These are phyloP conservation scores for Esteya vermicola DNA, from an alignment of 2,329 filamentous ascomycete genomes.

Conservation along the genomic window DNA sequence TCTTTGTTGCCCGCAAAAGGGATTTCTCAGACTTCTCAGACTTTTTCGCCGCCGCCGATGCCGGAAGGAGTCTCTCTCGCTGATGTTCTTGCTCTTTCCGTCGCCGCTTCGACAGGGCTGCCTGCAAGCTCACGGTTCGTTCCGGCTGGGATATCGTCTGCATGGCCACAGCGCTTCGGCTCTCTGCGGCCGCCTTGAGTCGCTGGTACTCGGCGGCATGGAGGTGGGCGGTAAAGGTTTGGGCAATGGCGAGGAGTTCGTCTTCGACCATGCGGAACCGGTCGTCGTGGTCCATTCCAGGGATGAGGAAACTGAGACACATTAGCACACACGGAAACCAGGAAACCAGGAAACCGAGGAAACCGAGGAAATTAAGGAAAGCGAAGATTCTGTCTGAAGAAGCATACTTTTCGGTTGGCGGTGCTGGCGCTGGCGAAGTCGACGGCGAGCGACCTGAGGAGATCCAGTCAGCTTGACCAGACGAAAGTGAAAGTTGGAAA, in stretches of 20 bases:
- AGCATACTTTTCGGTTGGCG: constrained; percentile 14
- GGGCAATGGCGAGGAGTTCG: constrained; percentile 54
- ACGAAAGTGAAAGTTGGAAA: too few relatives aligned
- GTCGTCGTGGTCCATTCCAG: constrained; percentile 54
- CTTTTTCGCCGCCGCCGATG: too few relatives aligned
- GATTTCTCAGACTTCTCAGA: too few relatives aligned
- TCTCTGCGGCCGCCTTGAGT: constrained; percentile 42
- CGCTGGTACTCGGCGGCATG: constrained; percentile 65
- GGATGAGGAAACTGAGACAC: constrained; percentile 54
- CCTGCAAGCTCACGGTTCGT: too few relatives aligned
- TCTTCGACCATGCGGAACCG: constrained; percentile 74
- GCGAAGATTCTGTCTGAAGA: neutral
- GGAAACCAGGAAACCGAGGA: too few relatives aligned
- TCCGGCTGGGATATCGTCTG: constrained; percentile 35
- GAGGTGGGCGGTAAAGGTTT: constrained; percentile 58
- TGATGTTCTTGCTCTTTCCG: too few relatives aligned
- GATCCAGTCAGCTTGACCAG: neutral
- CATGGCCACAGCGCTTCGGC: constrained; percentile 38
- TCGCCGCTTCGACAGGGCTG: constrained; percentile 13
- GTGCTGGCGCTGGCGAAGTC: constrained; percentile 17
- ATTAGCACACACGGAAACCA: too few relatives aligned
- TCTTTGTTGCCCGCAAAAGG: too few relatives aligned
- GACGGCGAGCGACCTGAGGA: constrained; percentile 15
- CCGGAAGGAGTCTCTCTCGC: too few relatives aligned
- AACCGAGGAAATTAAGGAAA: neutral